These are phyloP conservation scores for Tetrapyrgos nigripes DNA, from an alignment of 1,284 basidiomycete genomes.

Conservation along the genomic window DNA sequence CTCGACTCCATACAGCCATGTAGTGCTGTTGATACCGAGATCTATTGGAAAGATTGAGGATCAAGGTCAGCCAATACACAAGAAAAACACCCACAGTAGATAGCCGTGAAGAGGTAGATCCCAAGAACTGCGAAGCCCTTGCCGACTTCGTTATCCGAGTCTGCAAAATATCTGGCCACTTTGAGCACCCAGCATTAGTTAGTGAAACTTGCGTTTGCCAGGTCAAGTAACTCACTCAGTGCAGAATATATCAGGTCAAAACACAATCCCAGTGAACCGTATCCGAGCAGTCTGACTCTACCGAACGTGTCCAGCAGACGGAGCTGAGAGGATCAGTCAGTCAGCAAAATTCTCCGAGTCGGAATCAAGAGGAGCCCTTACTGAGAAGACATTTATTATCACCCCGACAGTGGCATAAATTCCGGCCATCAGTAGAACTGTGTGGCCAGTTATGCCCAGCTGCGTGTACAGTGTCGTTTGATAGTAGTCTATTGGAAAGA, in stretches of 20 bases:
- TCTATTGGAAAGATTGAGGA: too few relatives aligned
- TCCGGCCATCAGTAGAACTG: neutral
- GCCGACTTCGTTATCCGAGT: conserved; percentile 19
- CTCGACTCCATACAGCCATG: conserved; percentile 26
- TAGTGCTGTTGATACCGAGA: conserved; percentile 11
- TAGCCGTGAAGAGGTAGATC: conserved; percentile 24
- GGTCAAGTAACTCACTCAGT: conserved; percentile 1
- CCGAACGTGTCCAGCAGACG: neutral
- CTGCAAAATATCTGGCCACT: conserved; percentile 18
- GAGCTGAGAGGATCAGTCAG: neutral
- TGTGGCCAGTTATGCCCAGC: neutral
- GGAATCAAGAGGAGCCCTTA: neutral
- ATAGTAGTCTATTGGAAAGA: conserved; percentile 3
- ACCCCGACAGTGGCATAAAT: neutral
- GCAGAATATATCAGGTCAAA: conserved; percentile 1
- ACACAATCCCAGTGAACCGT: neutral
- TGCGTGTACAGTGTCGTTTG: conserved; percentile 8
- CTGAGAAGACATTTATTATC: neutral
- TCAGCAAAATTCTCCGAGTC: neutral
- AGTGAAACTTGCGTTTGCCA: too few relatives aligned
- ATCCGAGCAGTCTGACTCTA: neutral
- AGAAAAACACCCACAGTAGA: conserved; percentile 17
- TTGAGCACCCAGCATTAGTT: neutral
- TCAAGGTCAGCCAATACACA: too few relatives aligned
- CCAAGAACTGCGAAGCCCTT: conserved; percentile 24